Evolutionary conservation across 495 filamentous ascomycete species (phyloP).

Genomic region (Neurospora africana): DNA sequence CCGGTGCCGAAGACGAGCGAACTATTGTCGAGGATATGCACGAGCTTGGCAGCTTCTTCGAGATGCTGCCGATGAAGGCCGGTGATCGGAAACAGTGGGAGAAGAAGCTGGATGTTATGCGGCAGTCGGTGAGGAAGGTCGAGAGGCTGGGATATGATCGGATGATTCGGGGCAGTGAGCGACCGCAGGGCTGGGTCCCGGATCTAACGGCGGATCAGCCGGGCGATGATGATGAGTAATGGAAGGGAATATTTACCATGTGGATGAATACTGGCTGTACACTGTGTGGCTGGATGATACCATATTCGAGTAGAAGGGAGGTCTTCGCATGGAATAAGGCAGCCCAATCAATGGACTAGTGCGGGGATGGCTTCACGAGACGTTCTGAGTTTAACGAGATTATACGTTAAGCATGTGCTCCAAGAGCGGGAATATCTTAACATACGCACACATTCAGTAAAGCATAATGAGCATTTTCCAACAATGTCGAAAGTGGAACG

Average conservation of each 20-base stretch:
- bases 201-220: slow-evolving; percentile 42
- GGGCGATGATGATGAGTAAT: not conserved
- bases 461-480: not conserved
- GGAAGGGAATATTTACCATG: not conserved
- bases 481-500: not conserved
- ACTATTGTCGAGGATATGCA: slow-evolving; percentile 69
- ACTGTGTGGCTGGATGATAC: not conserved
- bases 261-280: not conserved
- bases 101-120: slow-evolving; percentile 83
- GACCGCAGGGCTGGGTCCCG: slow-evolving; percentile 87
- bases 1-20: slow-evolving; percentile 26
- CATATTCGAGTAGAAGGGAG: not conserved
- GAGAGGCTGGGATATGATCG: slow-evolving; percentile 82
- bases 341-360: not conserved
- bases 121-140: slow-evolving; percentile 82
- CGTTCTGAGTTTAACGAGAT: not conserved
- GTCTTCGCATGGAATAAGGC: not conserved
- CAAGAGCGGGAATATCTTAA: not conserved
- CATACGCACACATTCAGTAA: not conserved
- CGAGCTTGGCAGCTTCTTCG: slow-evolving; percentile 59
- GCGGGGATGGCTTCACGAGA: not conserved
- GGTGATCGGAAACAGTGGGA: slow-evolving; percentile 34
- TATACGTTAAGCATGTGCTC: not conserved
- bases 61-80: slow-evolving; percentile 50
- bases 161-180: slow-evolving; percentile 72